These are phyloP conservation scores for Nyssa sinensis DNA, from an alignment of 148 eudicot species.

Conservation along the genomic window DNA sequence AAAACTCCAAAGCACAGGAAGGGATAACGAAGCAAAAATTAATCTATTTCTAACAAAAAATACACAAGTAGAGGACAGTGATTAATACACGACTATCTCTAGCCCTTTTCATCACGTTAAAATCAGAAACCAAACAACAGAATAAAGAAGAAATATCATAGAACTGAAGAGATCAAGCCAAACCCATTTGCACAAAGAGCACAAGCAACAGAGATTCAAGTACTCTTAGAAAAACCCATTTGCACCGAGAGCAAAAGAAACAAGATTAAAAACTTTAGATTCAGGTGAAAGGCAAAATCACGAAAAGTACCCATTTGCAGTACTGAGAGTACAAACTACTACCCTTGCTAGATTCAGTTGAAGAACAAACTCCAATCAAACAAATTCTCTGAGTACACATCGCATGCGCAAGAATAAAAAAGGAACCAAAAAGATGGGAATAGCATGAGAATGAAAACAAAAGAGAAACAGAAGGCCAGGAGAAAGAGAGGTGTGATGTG, in stretches of 20 bases:
- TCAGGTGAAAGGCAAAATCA: neutral
- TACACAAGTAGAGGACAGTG: too few species aligned
- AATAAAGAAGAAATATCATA: too few species aligned
- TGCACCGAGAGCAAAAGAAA: too few species aligned
- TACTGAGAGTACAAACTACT: neutral
- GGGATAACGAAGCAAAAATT: too few species aligned
- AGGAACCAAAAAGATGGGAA: neutral
- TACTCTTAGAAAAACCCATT: neutral
- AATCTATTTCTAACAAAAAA: too few species aligned
- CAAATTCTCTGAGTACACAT: constrained; percentile 9
- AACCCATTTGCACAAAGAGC: neutral
- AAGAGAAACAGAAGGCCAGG: neutral
- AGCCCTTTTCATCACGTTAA: neutral
- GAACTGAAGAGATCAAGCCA: neutral
- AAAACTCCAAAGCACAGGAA: too few species aligned
- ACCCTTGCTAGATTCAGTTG: neutral
- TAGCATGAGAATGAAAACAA: neutral
- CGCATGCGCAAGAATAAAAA: constrained; percentile 28
- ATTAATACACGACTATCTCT: too few species aligned
- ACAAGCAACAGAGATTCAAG: neutral
- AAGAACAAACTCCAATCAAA: neutral
- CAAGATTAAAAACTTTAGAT: too few species aligned
- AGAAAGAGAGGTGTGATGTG: neutral
- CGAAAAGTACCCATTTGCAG: neutral
- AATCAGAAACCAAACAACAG: neutral